A percentile compares a stretch with the other conserved stretches of the same genome.
phyloP scores from a whole-genome alignment of 805 yeast genomes.

The Komagataella populi region DNA sequence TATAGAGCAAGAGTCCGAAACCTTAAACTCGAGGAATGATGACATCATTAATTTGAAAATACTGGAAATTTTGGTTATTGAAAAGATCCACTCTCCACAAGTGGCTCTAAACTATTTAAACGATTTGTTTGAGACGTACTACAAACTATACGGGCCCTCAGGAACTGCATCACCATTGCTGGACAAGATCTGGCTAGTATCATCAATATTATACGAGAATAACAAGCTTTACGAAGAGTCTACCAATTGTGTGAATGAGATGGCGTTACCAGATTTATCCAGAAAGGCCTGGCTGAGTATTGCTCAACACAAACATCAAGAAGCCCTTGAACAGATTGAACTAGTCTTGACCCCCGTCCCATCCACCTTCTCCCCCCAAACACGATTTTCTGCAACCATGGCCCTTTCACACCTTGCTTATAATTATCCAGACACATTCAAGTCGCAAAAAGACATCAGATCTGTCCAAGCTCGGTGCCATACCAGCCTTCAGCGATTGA shows the following conservation, averaged over 20 bases:
- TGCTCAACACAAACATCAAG: neutral
- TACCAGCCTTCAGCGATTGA: neutral
- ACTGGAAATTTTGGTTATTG: neutral
- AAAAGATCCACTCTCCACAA: neutral
- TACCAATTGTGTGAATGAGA: neutral
- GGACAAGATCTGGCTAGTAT: neutral
- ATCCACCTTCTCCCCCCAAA: neutral
- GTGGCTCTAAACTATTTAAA: neutral
- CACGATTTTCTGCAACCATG: neutral
- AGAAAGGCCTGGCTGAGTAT: neutral
- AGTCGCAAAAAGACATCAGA: neutral
- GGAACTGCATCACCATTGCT: neutral
- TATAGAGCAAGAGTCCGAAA: neutral
- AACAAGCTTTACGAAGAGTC: neutral
- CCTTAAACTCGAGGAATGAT: no score
- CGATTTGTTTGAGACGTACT: neutral
- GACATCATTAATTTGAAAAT: neutral
- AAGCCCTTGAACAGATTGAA: neutral
- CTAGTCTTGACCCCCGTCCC: neutral
- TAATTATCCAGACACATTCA: neutral
- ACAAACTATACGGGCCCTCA: neutral
- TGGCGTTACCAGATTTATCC: neutral
- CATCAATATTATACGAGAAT: neutral
- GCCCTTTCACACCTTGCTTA: neutral
- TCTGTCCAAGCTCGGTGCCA: neutral